Percentiles rank a stretch among this genome's conserved stretches.
Conservation (phyloP, 345 rosid genomes). For the Hypericum perforatum region DNA sequence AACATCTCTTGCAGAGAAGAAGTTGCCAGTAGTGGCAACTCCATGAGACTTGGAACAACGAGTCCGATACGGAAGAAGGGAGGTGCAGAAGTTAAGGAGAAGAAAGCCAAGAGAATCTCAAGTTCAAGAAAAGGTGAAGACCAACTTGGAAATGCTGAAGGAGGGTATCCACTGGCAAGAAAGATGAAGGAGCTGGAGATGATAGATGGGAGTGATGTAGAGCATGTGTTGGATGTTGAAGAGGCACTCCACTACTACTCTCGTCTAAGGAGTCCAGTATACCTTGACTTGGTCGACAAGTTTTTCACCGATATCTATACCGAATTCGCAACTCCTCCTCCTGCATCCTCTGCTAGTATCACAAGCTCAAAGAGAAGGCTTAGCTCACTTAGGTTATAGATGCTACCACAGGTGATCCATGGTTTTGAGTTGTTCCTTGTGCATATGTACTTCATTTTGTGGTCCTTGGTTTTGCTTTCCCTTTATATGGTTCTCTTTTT, state of each 20-base stretch:
- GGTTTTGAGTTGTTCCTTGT: constrained; percentile 1
- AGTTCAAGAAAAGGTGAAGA: constrained; percentile 17
- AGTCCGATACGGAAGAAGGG: constrained; percentile 13
- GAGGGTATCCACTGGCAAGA: constrained; percentile 37
- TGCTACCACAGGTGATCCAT: constrained; percentile 11
- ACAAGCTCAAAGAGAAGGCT: constrained; percentile 37
- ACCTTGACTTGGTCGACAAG: constrained; percentile 69
- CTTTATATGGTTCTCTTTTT: too few species aligned
- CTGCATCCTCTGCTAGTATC: constrained; percentile 32
- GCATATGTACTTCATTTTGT: constrained; percentile 2
- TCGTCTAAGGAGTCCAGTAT: constrained; percentile 68
- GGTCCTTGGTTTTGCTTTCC: neutral
- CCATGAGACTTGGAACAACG: constrained; percentile 8
- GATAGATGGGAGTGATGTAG: constrained; percentile 63
- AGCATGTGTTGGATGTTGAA: constrained; percentile 64
- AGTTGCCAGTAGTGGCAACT: constrained; percentile 14
- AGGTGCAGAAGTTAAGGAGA: constrained; percentile 16
- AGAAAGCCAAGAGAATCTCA: constrained; percentile 19
- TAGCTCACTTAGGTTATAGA: constrained; percentile 37
- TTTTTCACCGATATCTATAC: constrained; percentile 73
- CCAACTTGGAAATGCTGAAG: constrained; percentile 11
- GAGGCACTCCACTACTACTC: constrained; percentile 85
- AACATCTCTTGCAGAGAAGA: constrained; percentile 10
- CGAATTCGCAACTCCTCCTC: constrained; percentile 46
- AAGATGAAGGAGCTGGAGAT: constrained; percentile 85